Percentiles rank a stretch among this genome's conserved stretches.
phyloP scores from a whole-genome alignment of 805 yeast genomes.

The Candida boidinii region DNA sequence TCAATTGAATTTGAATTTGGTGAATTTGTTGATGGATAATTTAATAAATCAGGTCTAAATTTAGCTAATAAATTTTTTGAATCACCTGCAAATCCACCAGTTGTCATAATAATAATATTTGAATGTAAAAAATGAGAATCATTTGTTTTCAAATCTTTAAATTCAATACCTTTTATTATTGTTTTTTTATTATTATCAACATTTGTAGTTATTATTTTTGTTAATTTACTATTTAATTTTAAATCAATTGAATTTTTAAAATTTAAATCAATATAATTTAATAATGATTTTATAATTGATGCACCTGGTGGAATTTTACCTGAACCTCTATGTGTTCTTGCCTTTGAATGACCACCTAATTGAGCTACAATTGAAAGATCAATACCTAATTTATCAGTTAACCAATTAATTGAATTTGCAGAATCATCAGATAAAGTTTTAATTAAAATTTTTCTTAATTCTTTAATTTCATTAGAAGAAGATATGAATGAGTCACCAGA shows the following conservation, averaged over 20 bases:
- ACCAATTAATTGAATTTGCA: constrained; percentile 64
- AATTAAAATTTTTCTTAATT: constrained; percentile 46
- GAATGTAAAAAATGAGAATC: constrained; percentile 16
- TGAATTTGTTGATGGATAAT: constrained; percentile 53
- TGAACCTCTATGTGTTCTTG: constrained; percentile 76
- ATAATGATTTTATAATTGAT: constrained; percentile 49
- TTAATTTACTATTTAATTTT: constrained; percentile 25
- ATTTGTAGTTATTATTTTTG: constrained; percentile 31
- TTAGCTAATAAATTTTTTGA: constrained; percentile 40
- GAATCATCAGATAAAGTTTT: constrained; percentile 53
- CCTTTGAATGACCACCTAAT: constrained; percentile 74
- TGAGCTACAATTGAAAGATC: constrained; percentile 64
- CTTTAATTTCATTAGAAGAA: constrained; percentile 22
- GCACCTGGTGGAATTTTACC: constrained; percentile 58
- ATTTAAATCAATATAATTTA: constrained; percentile 38
- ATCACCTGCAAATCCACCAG: constrained; percentile 66
- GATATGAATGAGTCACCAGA: constrained; percentile 35
- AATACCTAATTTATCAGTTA: constrained; percentile 48
- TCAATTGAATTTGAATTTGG: constrained; percentile 57
- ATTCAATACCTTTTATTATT: constrained; percentile 18
- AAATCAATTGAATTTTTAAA: constrained; percentile 30
- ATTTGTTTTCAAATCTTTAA: constrained; percentile 21
- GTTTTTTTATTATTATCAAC: constrained; percentile 12
- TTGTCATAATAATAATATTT: constrained; percentile 55
- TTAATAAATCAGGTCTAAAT: constrained; percentile 49